Evolutionary conservation across 768 basidiomycete genomes (phyloP).

Genomic region (Chlorophyllum brunneum): DNA sequence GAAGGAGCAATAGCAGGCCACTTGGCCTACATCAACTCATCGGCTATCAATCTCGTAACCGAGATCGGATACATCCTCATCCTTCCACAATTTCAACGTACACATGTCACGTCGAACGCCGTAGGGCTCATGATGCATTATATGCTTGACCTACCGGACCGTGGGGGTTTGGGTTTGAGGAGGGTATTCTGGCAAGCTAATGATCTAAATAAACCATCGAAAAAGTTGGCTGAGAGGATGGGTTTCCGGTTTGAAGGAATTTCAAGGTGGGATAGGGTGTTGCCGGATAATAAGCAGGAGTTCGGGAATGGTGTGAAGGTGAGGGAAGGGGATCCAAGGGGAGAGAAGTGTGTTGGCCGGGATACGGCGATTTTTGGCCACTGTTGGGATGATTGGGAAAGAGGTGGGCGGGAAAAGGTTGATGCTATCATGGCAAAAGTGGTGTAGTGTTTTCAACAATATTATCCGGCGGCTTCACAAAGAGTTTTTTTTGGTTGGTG

Average conservation of each 20-base stretch:
- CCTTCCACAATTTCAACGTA: slow-evolving; percentile 56
- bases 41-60: slow-evolving; percentile 33
- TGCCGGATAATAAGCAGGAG: slow-evolving; percentile 35
- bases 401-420: slow-evolving; percentile 28
- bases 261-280: slow-evolving; percentile 50
- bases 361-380: slow-evolving; percentile 41
- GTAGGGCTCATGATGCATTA: slow-evolving; percentile 48
- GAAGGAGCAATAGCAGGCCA: slow-evolving; percentile 44
- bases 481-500: no score
- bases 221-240: slow-evolving; percentile 50
- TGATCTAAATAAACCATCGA: slow-evolving; percentile 40
- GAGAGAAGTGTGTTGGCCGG: slow-evolving; percentile 26
- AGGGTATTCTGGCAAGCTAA: slow-evolving; percentile 63
- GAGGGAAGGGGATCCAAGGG: slow-evolving; percentile 30
- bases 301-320: slow-evolving; percentile 29
- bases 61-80: slow-evolving; percentile 57
- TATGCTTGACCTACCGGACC: slow-evolving; percentile 35
- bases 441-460: not conserved
- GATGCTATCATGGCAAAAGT: slow-evolving; percentile 26
- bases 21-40: slow-evolving; percentile 47
- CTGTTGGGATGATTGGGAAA: slow-evolving; percentile 58
- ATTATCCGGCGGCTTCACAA: no score
- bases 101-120: slow-evolving; percentile 57
- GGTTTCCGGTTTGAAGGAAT: slow-evolving; percentile 56
- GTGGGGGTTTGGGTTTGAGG: slow-evolving; percentile 48